Evolutionary conservation across 1,284 basidiomycete species (phyloP).

Genomic region (Marasmius fiardii): DNA sequence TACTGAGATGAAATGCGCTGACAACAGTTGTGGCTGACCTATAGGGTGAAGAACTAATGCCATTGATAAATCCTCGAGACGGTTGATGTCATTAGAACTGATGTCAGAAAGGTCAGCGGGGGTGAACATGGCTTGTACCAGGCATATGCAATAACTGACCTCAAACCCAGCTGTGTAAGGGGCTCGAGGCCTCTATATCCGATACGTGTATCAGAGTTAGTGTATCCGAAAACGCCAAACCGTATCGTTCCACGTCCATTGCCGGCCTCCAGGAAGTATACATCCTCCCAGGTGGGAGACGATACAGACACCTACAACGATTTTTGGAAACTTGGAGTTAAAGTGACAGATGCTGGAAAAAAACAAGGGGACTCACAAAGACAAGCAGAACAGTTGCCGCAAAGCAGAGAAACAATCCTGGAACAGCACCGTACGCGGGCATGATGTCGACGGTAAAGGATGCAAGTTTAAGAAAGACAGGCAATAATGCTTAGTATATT

Average conservation of each 20-base stretch:
- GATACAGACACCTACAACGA: constrained; percentile 55
- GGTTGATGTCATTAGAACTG: constrained; percentile 18
- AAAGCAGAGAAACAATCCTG: background rate
- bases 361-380: background rate
- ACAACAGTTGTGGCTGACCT: constrained; percentile 32
- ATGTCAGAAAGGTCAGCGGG: no score
- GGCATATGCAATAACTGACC: constrained; percentile 1
- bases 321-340: constrained; percentile 4
- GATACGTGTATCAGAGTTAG: constrained; percentile 51
- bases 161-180: constrained; percentile 28
- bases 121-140: background rate
- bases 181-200: constrained; percentile 43
- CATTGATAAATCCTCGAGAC: constrained; percentile 66
- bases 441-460: no score
- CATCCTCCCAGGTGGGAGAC: constrained; percentile 65
- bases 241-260: constrained; percentile 33
- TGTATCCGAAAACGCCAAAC: constrained; percentile 78
- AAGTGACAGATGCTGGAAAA: no score
- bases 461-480: no score
- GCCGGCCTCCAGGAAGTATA: constrained; percentile 65
- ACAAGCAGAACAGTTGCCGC: background rate
- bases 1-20: background rate
- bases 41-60: constrained; percentile 77
- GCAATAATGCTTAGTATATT: no score
- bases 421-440: background rate